Evolutionary conservation across 345 rosid genomes (phyloP), one percentile per base, ranked within the genome.

Genomic region (Eucalyptus guilfoylei): DNA sequence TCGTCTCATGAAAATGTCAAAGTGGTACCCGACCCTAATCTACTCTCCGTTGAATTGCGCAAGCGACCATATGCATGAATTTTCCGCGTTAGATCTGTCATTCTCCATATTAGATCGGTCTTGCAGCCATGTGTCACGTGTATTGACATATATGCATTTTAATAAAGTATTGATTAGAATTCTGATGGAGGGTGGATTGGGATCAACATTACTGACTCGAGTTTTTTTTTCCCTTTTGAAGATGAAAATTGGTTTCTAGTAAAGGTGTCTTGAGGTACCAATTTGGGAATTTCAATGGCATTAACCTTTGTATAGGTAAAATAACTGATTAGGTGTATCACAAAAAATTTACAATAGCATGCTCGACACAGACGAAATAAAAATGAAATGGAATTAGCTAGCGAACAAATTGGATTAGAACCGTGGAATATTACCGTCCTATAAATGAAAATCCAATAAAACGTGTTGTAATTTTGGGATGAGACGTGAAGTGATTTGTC

Each of bases 311-410:
- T 21, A 76, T 76, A 21, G 1, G 28, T 11, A 37, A 37, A 76
- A 76, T 6, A 42, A 5, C 13, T 6, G 7, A 76, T 76, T 11
- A 21, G 28, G 9, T 17, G 14, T 21, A 37, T 16, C 28, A 13
- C 26, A 26, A 11, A 21, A 23, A 21, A 19, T 3, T 40, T 21
- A 11, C 5, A 19, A 37, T 37, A 3, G 83, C 47, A 40, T 1
- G 14, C 13, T 69, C 1, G 1, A 5, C 4, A n/a, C 0, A 2
- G 0, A 11, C 5, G 9, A 76, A 76, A 76, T 37, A 76, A 76
- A 37, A 40, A 40, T 6, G 15, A 76, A 76, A 76, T 19, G 15
- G 28, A 40, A 76, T 76, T 76, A 2, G 30, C 83, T 11, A 76
- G 83, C 15, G 8, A 76, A 47, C 47, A 40, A 76, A 37, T 40